Percentiles rank a stretch among this genome's conserved stretches.
phyloP scores from a whole-genome alignment of 768 basidiomycete genomes.

The Boletales sp. region DNA sequence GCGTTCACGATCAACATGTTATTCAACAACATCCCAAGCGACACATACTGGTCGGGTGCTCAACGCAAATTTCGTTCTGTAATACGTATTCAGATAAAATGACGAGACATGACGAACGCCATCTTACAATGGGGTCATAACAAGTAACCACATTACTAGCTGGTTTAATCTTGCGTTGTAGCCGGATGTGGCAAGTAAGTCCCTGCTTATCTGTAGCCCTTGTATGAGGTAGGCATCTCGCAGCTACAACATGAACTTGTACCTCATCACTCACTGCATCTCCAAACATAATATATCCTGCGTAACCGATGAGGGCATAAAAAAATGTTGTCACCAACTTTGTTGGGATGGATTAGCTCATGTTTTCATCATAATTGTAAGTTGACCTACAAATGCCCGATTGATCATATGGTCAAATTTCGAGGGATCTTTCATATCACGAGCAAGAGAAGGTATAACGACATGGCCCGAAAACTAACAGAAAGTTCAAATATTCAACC shows the following conservation, averaged over 20 bases:
- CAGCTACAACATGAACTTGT: conserved; percentile 12
- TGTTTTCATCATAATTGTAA: background rate
- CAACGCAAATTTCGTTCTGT: conserved; percentile 84
- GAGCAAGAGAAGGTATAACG: conserved; percentile 83
- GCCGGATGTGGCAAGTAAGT: conserved; percentile 68
- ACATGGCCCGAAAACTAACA: conserved; percentile 85
- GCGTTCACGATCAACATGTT: background rate
- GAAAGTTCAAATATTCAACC: background rate
- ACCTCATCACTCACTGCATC: conserved; percentile 77
- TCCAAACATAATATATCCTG: conserved; percentile 93
- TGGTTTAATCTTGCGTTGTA: conserved; percentile 72
- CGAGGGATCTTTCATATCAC: conserved; percentile 83
- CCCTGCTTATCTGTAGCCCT: conserved; percentile 65
- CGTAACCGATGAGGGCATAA: conserved; percentile 66
- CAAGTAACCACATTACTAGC: conserved; percentile 82
- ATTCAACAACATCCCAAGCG: background rate
- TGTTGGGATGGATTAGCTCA: background rate
- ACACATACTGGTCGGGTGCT: conserved; percentile 69
- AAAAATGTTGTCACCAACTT: conserved; percentile 61
- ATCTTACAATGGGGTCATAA: conserved; percentile 66
- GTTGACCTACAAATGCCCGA: conserved; percentile 70
- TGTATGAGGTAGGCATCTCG: background rate
- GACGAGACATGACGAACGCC: background rate
- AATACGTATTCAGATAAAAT: conserved; percentile 13
- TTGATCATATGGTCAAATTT: conserved; percentile 82